Conservation (phyloP, 257 asterid genomes). For the Scutellaria barbata region DNA sequence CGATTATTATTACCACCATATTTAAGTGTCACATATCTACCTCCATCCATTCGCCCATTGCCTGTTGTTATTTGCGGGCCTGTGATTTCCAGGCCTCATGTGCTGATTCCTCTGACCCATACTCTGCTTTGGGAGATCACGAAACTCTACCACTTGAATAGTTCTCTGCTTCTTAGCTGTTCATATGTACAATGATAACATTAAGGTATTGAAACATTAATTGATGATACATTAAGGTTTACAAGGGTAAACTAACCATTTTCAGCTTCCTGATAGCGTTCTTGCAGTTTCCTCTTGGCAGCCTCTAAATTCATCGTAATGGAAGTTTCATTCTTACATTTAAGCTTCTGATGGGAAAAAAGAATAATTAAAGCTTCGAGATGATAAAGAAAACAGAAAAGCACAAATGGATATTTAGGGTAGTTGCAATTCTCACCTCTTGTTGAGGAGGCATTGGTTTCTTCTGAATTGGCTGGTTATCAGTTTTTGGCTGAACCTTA, state of each 20-base stretch:
- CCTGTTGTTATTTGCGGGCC: slow-evolving; percentile 67
- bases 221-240: neutral
- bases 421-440: slow-evolving; percentile 48
- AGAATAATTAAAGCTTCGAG: slow-evolving; percentile 10
- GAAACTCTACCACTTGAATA: slow-evolving; percentile 83
- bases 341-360: slow-evolving; percentile 42
- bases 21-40: slow-evolving; percentile 39
- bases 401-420: neutral
- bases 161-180: slow-evolving; percentile 87
- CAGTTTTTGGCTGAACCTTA: slow-evolving; percentile 52
- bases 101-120: slow-evolving; percentile 57
- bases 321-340: slow-evolving; percentile 49
- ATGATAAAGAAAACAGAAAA: neutral
- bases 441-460: slow-evolving; percentile 55
- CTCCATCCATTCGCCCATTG: slow-evolving; percentile 61
- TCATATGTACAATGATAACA: neutral
- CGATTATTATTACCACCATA: slow-evolving; percentile 25
- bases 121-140: slow-evolving; percentile 77
- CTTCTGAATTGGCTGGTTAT: slow-evolving; percentile 49
- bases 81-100: slow-evolving; percentile 57
- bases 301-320: slow-evolving; percentile 66
- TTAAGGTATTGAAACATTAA: too few species aligned
- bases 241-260: slow-evolving; percentile 62
- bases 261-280: slow-evolving; percentile 88
- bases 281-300: slow-evolving; percentile 92